phyloP scores from a whole-genome alignment of 2,329 filamentous ascomycete species.

The Sclerotinia nivalis region DNA sequence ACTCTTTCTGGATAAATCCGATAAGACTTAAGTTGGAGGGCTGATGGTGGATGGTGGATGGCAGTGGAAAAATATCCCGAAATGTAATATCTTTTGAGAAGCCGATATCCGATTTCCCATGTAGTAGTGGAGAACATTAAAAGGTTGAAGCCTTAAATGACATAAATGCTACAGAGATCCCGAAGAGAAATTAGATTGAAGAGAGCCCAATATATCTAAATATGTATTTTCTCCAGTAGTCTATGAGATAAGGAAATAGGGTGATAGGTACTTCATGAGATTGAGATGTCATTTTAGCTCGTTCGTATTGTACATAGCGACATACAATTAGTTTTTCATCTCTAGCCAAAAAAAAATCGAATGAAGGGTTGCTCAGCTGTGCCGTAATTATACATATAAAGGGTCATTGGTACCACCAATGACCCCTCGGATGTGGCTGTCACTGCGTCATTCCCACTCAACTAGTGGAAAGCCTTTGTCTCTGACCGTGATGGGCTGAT shows the following conservation, averaged over 20 bases:
- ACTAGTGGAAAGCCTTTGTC: background rate
- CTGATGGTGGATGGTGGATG: background rate
- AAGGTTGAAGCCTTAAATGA: background rate
- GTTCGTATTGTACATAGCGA: background rate
- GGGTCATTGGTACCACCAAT: background rate
- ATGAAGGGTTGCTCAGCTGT: background rate
- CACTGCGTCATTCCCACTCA: constrained; percentile 12
- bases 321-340: background rate
- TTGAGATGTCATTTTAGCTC: background rate
- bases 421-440: constrained; percentile 10
- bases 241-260: too few relatives aligned
- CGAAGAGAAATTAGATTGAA: background rate
- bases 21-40: background rate
- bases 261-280: too few relatives aligned
- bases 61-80: constrained; percentile 9
- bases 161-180: background rate
- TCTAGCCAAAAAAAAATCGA: background rate
- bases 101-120: constrained; percentile 13
- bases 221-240: background rate
- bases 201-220: background rate
- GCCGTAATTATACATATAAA: background rate
- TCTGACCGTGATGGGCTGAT: background rate
- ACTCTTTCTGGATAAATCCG: background rate
- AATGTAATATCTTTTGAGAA: background rate
- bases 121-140: background rate